Base-by-base conservation (phyloP, 352 stramenopile species). In the Discostella stelligera region DNA sequence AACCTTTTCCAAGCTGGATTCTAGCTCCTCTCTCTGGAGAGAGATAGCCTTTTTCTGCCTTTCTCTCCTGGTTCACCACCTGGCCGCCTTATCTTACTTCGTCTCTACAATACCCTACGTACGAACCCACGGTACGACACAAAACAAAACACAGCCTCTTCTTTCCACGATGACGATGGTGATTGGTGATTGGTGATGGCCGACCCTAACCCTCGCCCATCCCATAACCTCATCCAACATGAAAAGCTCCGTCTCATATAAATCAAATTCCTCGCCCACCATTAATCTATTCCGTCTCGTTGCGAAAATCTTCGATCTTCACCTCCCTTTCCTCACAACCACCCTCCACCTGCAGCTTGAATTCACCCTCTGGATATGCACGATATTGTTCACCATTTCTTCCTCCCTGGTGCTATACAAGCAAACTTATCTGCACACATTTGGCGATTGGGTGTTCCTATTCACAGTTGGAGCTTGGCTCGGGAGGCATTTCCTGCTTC, bases 331-430 rank as follows among this genome's bases (percentile, higher is more conserved):
- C 21, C 52, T 77, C 44, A 59, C 76, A 27, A 87, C 78, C 2
- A 84, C 80, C 7, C 27, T 86, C 4, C 86, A 91, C 67, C 50
- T 91, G 16, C 32, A 75, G 14, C 65, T 85, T 62, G 86, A 91
- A 80, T 77, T 81, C n/a, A 84, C 78, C 13, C 44, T 90, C 5
- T 62, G 76, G 32, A 48, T 84, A 9, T 81, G 68, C 30, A 69
- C 84, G 0, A 30, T 73, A 7, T 58, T 89, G 0, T 65, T 91
- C 18, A 77, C 66, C 3, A 59, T 70, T 0, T 76, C 83, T 13
- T 87, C 75, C 13, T 71, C 78, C 14, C 62, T 69, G 50, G 71
- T 66, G 0, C 27, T 89, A 0, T 88, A 90, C 53, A 64, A 67
- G 58, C 18, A 67, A 25, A 68, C 73, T 16, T 85, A 80, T 53